phyloP scores from a whole-genome alignment of 1,139 yeast genomes.

The Candida tropicalis region DNA sequence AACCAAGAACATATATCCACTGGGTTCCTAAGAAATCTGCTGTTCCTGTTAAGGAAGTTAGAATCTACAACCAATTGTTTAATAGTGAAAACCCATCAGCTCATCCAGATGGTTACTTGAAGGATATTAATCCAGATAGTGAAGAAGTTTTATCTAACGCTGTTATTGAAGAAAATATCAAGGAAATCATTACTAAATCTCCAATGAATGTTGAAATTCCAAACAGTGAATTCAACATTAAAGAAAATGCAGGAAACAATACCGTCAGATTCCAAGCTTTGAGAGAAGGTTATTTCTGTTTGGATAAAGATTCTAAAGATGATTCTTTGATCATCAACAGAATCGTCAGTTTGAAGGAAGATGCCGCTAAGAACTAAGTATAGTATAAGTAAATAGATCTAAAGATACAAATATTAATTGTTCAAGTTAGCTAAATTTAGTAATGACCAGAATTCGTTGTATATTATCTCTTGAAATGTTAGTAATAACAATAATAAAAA shows the following conservation, averaged over 20 bases:
- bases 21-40: conserved; percentile 83
- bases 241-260: conserved; percentile 66
- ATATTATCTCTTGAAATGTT: no score
- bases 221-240: conserved; percentile 69
- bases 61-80: conserved; percentile 87
- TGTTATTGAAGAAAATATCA: conserved; percentile 77
- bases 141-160: conserved; percentile 70
- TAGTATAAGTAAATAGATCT: neutral
- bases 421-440: no score
- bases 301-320: conserved; percentile 74
- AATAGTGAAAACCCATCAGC: conserved; percentile 88
- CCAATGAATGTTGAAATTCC: conserved; percentile 77
- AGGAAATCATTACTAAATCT: conserved; percentile 64
- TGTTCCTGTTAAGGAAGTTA: conserved; percentile 67
- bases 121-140: conserved; percentile 79
- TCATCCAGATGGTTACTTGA: conserved; percentile 84
- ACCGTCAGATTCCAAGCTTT: conserved; percentile 97
- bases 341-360: conserved; percentile 88
- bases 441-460: no score
- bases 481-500: neutral
- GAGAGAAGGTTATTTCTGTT: conserved; percentile 94
- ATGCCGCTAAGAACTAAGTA: conserved; percentile 19
- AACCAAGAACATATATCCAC: conserved; percentile 94
- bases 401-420: no score
- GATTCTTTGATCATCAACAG: conserved; percentile 76